These are phyloP conservation scores for Pichia manshurica DNA, from an alignment of 805 yeast genomes.

Conservation along the genomic window DNA sequence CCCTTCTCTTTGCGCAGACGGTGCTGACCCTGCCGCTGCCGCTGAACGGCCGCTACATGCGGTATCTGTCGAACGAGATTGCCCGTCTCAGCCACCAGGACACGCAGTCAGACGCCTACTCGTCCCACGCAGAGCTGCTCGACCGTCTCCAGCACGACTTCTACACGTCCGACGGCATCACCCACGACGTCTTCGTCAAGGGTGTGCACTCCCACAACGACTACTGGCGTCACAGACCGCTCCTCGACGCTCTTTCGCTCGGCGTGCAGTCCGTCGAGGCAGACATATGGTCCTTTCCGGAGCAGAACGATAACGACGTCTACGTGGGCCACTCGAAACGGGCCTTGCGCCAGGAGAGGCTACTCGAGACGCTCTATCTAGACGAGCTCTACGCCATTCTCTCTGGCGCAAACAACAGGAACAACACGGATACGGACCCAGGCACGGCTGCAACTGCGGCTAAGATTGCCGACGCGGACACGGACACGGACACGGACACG, in stretches of 20 bases:
- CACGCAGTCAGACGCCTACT: too few relatives aligned
- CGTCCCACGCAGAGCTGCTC: not conserved
- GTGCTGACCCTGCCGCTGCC: conserved; percentile 7
- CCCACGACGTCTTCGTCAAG: conserved; percentile 22
- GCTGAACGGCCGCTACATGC: not conserved
- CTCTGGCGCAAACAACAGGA: conserved; percentile 39
- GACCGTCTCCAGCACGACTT: conserved; percentile 3
- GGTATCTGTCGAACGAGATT: not conserved
- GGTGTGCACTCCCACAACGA: conserved; percentile 52
- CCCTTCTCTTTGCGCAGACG: conserved; percentile 7
- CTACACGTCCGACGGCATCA: conserved; percentile 17
- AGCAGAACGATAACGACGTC: conserved; percentile 29
- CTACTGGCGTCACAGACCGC: conserved; percentile 47
- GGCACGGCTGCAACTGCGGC: conserved; percentile 6
- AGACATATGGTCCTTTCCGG: conserved; percentile 45
- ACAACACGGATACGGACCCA: conserved; percentile 1
- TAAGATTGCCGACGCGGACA: too few relatives aligned
- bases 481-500: too few relatives aligned
- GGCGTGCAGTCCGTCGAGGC: conserved; percentile 51
- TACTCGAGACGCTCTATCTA: conserved; percentile 46
- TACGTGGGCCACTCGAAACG: conserved; percentile 60
- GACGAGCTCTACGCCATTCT: conserved; percentile 46
- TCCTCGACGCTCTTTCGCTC: conserved; percentile 40
- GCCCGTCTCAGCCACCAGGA: not conserved
- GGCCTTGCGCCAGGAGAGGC: conserved; percentile 39